Conservation (phyloP, 2,329 filamentous ascomycete genomes). For the Raffaelea arxii region DNA sequence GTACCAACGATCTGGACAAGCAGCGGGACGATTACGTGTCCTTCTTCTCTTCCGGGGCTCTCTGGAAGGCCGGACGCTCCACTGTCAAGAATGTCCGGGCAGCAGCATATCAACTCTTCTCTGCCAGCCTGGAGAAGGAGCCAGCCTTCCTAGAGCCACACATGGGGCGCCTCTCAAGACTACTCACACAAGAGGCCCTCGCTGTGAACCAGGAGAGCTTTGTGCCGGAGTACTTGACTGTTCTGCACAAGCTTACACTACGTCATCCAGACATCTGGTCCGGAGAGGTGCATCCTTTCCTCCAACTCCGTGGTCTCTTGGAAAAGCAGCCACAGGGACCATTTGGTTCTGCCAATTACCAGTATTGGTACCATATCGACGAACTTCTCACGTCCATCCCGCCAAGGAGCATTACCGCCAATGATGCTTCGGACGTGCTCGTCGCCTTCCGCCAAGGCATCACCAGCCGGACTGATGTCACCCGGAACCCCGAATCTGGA, state of each 20-base stretch:
- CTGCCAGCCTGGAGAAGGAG: slow-evolving; percentile 35
- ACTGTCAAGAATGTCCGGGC: slow-evolving; percentile 46
- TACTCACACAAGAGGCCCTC: slow-evolving; percentile 64
- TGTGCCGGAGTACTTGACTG: slow-evolving; percentile 58
- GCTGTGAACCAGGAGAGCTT: slow-evolving; percentile 66
- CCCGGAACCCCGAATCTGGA: slow-evolving; percentile 54
- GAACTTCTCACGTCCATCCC: slow-evolving; percentile 54
- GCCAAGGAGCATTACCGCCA: slow-evolving; percentile 26
- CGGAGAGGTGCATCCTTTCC: slow-evolving; percentile 40
- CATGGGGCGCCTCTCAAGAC: slow-evolving; percentile 40
- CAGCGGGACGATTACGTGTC: slow-evolving; percentile 51
- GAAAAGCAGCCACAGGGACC: slow-evolving; percentile 79
- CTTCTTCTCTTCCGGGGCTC: slow-evolving; percentile 54
- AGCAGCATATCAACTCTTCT: slow-evolving; percentile 40
- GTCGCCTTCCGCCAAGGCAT: slow-evolving; percentile 63
- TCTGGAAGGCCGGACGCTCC: slow-evolving; percentile 59
- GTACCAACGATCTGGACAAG: slow-evolving; percentile 45
- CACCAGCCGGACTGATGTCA: slow-evolving; percentile 62
- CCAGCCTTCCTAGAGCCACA: slow-evolving; percentile 37
- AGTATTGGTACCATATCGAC: slow-evolving; percentile 64
- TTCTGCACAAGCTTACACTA: slow-evolving; percentile 56
- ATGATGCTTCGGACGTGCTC: slow-evolving; percentile 52
- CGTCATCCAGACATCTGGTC: slow-evolving; percentile 63
- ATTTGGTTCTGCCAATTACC: slow-evolving; percentile 26
- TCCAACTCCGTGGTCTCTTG: slow-evolving; percentile 60